These are phyloP conservation scores for Kodamaea sagamina DNA, from an alignment of 805 yeast genomes.

Conservation along the genomic window DNA sequence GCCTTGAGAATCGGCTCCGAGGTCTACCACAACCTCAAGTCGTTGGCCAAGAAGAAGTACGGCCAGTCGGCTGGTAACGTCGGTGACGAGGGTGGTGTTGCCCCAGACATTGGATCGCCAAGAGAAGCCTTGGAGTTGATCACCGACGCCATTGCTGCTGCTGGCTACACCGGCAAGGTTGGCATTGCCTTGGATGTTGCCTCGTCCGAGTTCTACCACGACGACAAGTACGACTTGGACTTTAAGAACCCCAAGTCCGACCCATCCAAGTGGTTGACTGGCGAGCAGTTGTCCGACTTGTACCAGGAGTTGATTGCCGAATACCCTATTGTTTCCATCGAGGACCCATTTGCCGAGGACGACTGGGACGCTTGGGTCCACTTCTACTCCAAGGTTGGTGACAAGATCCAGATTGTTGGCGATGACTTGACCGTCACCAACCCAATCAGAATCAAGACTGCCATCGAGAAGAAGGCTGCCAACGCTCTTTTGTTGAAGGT, in stretches of 20 bases:
- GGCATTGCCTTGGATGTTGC: slow-evolving; percentile 95
- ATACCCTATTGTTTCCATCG: slow-evolving; percentile 97
- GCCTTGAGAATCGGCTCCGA: slow-evolving; percentile 97
- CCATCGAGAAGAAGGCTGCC: slow-evolving; percentile 95
- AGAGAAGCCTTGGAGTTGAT: slow-evolving; percentile 97
- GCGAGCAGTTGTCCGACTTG: slow-evolving; percentile 81
- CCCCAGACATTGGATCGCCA: slow-evolving; percentile 94
- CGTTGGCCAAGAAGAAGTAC: slow-evolving; percentile 89
- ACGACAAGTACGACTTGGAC: slow-evolving; percentile 96
- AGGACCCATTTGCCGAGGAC: slow-evolving; percentile 99
- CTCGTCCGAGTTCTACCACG: slow-evolving; percentile 95
- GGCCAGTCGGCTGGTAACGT: slow-evolving; percentile 99
- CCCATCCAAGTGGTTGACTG: slow-evolving; percentile 86
- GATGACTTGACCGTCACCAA: slow-evolving; percentile 99
- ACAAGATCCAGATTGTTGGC: slow-evolving; percentile 86
- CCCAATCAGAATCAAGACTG: slow-evolving; percentile 91
- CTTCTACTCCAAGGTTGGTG: slow-evolving; percentile 69
- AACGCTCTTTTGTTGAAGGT: slow-evolving; percentile 94
- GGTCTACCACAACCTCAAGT: slow-evolving; percentile 95
- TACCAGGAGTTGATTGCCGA: slow-evolving; percentile 78
- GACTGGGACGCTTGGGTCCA: slow-evolving; percentile 99
- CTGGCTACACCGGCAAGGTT: slow-evolving; percentile 94
- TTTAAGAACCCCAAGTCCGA: slow-evolving; percentile 97
- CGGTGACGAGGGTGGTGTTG: slow-evolving; percentile 99
- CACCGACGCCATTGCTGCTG: slow-evolving; percentile 81